These are phyloP conservation scores for Prunus fruticosa DNA, from an alignment of 306 rosid species.

Conservation along the genomic window DNA sequence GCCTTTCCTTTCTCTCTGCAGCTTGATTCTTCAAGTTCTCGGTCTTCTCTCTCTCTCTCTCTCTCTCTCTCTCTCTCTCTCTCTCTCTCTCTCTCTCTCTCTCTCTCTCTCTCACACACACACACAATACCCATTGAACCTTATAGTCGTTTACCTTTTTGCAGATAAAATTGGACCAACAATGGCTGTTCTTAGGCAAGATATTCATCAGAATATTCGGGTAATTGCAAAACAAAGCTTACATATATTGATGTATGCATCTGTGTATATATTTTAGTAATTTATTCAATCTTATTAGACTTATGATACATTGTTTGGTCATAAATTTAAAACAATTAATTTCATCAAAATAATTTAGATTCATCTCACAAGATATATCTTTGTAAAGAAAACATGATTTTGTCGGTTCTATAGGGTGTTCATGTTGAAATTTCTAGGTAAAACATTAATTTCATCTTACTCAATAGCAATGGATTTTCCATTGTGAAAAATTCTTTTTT, in stretches of 20 bases:
- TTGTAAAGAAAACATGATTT: background rate
- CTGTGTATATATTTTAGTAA: background rate
- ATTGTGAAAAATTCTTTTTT: background rate
- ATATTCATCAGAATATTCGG: constrained; percentile 77
- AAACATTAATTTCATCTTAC: background rate
- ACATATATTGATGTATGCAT: background rate
- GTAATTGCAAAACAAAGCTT: constrained; percentile 15
- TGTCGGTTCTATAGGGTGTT: no score
- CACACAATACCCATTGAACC: background rate
- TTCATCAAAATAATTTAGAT: no score
- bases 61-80: no score
- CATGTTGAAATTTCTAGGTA: background rate
- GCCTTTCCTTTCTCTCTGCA: constrained; percentile 70
- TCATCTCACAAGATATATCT: no score
- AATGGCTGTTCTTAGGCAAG: constrained; percentile 88
- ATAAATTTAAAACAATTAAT: no score
- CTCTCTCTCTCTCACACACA: constrained; percentile 7
- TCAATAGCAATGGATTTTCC: background rate
- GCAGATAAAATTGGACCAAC: constrained; percentile 97
- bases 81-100: background rate
- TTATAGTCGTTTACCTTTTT: background rate
- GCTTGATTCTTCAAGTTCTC: constrained; percentile 72
- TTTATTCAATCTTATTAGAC: background rate
- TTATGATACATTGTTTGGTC: no score
- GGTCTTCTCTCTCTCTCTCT: no score